These are phyloP conservation scores for Talaromyces liani DNA, from an alignment of 495 filamentous ascomycete species.

Conservation along the genomic window DNA sequence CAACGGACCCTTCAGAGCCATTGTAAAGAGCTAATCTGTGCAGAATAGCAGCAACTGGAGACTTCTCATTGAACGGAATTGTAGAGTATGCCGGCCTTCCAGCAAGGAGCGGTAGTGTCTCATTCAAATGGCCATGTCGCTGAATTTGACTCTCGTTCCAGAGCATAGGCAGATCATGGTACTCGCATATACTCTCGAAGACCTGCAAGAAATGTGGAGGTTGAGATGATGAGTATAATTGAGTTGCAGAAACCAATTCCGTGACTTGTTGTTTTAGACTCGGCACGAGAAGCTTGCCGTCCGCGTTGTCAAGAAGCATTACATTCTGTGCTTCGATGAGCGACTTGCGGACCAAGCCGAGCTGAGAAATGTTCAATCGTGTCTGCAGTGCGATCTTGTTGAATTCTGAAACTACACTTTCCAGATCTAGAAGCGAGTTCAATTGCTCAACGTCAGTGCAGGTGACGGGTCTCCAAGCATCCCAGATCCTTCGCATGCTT, in stretches of 20 bases:
- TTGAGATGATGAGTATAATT: slow-evolving; percentile 29
- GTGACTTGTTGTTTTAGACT: slow-evolving; percentile 50
- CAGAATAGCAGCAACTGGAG: slow-evolving; percentile 26
- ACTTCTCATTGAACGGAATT: slow-evolving; percentile 24
- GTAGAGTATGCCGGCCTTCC: slow-evolving; percentile 30
- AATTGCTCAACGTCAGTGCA: slow-evolving; percentile 45
- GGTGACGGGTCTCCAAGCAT: slow-evolving; percentile 57
- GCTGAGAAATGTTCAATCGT: slow-evolving; percentile 31
- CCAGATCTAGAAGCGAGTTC: slow-evolving; percentile 47
- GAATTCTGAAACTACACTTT: slow-evolving; percentile 66
- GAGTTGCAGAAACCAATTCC: slow-evolving; percentile 40
- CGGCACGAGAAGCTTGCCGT: slow-evolving; percentile 30
- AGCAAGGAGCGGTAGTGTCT: slow-evolving; percentile 30
- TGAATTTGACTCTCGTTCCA: slow-evolving; percentile 11
- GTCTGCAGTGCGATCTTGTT: slow-evolving; percentile 47
- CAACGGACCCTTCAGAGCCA: slow-evolving; percentile 20
- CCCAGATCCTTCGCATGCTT: slow-evolving; percentile 83
- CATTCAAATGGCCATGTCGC: slow-evolving; percentile 19
- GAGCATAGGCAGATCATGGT: slow-evolving; percentile 35
- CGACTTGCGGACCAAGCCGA: slow-evolving; percentile 34
- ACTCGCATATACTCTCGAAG: slow-evolving; percentile 63
- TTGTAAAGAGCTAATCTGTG: slow-evolving; percentile 31
- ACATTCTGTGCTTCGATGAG: slow-evolving; percentile 34
- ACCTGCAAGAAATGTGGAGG: slow-evolving; percentile 46
- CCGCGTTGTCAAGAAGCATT: slow-evolving; percentile 31